A percentile compares a stretch with the other conserved stretches of the same genome.
These are phyloP conservation scores for Mycena vulgaris DNA, from an alignment of 768 basidiomycete species.

Conservation along the genomic window DNA sequence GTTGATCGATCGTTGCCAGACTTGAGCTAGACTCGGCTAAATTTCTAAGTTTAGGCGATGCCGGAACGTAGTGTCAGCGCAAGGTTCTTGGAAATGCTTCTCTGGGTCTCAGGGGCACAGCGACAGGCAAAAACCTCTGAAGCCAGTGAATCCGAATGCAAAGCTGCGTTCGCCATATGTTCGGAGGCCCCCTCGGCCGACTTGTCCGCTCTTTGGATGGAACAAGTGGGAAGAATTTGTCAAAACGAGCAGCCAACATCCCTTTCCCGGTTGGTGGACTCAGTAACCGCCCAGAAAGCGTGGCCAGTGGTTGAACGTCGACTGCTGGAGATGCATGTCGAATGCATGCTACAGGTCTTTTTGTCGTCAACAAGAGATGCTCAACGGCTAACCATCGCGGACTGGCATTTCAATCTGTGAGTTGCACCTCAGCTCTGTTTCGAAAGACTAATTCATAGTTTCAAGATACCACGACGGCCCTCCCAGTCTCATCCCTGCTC, in stretches of 20 bases:
- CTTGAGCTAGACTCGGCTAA: too few species aligned
- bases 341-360: neutral
- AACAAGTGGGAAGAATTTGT: neutral
- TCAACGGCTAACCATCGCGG: too few species aligned
- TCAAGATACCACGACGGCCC: too few species aligned
- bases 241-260: neutral
- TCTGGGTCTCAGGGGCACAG: constrained; percentile 2
- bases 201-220: neutral
- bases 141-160: neutral
- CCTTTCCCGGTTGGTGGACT: neutral
- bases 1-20: too few species aligned
- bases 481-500: too few species aligned
- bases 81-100: constrained; percentile 1
- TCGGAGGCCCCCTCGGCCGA: neutral
- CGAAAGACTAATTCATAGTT: neutral
- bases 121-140: neutral
- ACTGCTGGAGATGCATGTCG: neutral
- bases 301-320: constrained; percentile 13
- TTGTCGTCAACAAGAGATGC: neutral
- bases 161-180: neutral
- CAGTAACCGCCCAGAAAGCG: neutral
- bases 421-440: neutral
- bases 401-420: neutral
- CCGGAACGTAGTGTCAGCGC: too few species aligned
- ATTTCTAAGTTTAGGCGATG: too few species aligned